Evolutionary conservation across 192 early-diverging fungal species (phyloP), one percentile per base, ranked within the genome.

Genomic region (Pilobolus umbonatus): DNA sequence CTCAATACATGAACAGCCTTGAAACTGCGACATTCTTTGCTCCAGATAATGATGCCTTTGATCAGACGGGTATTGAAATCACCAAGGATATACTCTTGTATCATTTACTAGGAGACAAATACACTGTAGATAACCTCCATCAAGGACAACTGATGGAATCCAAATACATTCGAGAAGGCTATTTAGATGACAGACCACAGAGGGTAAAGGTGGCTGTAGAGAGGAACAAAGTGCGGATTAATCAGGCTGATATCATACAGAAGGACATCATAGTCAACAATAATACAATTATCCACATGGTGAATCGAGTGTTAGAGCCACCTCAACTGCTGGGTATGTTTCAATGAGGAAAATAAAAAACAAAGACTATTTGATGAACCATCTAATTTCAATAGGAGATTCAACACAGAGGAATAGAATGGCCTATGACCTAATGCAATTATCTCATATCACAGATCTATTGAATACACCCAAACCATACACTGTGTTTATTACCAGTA

Each of bases 11-110:
- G 21, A 85, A 85, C 50, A 65, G 60, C 21, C 19, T 85, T n/a
- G 64, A 75, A 34, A 71, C 75, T 34, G 79, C 64, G 5, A 85
- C 83, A 17, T 64, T 85, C 28, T 72, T 85, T 58, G 83, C 80
- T 24, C 83, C 81, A 29, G 76, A 73, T 10, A 81, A 85, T 67
- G 71, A 72, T 15, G 83, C 83, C 1, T 60, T 85, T 10, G 36
- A 25, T 15, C 76, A 71, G 54, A 47, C 69, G 17, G 56, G 65
- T n/a, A 17, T 5, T 7, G 55, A 42, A 1, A 38, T 59, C 15
- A 55, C 64, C 1, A 46, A 45, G 21, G 60, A 67, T 1, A 4
- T 55, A 1, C 39, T 72, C n/a, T 45, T 67, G 11, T 72, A 66
- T 32, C 70, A 72, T 30, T 34, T 72, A 6, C 28, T 72, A 28